Evolutionary conservation across 2,329 filamentous ascomycete genomes (phyloP).

Genomic region (Xylariaceae sp.): DNA sequence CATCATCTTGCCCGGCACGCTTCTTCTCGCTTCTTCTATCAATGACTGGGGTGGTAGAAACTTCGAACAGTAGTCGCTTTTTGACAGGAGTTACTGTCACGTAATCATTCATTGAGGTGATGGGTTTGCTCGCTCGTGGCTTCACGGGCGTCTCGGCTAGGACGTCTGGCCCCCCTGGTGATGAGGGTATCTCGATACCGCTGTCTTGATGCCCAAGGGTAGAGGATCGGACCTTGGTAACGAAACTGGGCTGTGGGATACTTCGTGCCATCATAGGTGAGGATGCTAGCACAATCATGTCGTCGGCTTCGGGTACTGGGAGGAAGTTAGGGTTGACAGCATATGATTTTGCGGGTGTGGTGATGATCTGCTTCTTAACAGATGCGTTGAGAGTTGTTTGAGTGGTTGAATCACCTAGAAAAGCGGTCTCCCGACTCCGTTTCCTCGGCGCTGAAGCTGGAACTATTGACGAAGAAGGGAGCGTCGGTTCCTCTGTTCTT

Average conservation of each 20-base stretch:
- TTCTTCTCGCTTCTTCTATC: not conserved
- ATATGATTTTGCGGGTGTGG: slow-evolving; percentile 25
- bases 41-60: not conserved
- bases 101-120: slow-evolving; percentile 21
- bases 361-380: slow-evolving; percentile 17
- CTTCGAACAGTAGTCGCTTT: slow-evolving; percentile 15
- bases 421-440: slow-evolving; percentile 31
- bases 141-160: slow-evolving; percentile 38
- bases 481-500: slow-evolving; percentile 26
- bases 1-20: slow-evolving; percentile 11
- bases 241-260: slow-evolving; percentile 19
- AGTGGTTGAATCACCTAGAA: slow-evolving; percentile 32
- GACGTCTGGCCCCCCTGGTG: slow-evolving; percentile 16
- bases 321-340: slow-evolving; percentile 19
- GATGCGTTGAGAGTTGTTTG: slow-evolving; percentile 25
- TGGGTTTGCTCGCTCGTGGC: slow-evolving; percentile 16
- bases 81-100: slow-evolving; percentile 27
- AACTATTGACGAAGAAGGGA: slow-evolving; percentile 37
- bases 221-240: slow-evolving; percentile 11
- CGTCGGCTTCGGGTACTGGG: slow-evolving; percentile 23
- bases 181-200: slow-evolving; percentile 32
- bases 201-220: slow-evolving; percentile 26
- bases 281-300: slow-evolving; percentile 29
- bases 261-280: slow-evolving; percentile 30
- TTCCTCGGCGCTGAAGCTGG: slow-evolving; percentile 39